Evolutionary conservation across 106 monocot species (phyloP).

Genomic region (Iris macrosiphon): DNA sequence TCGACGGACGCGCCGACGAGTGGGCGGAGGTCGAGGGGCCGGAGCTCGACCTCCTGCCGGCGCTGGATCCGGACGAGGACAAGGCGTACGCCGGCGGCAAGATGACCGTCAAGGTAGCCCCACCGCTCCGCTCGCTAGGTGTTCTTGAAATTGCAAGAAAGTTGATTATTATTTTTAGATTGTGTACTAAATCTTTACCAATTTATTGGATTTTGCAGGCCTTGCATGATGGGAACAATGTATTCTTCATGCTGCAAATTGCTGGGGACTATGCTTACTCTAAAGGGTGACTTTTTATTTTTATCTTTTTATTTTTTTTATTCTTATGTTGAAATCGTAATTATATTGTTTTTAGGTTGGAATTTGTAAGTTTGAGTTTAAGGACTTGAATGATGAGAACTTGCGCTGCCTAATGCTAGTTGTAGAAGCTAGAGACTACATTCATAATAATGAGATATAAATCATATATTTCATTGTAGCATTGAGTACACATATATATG

Average conservation of each 20-base stretch:
- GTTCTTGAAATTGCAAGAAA: too few species aligned
- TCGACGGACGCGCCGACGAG: slow-evolving; percentile 73
- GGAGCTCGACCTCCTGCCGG: slow-evolving; percentile 67
- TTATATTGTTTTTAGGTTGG: too few species aligned
- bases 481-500: too few species aligned
- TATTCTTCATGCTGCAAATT: slow-evolving; percentile 81
- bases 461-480: too few species aligned
- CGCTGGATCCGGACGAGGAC: slow-evolving; percentile 83
- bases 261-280: slow-evolving; percentile 78
- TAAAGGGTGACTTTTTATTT: slow-evolving; percentile 43
- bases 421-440: too few species aligned
- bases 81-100: slow-evolving; percentile 77
- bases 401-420: too few species aligned
- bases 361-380: too few species aligned
- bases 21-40: slow-evolving; percentile 64
- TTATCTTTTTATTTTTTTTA: neutral
- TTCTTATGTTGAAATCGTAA: too few species aligned
- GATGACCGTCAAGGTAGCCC: slow-evolving; percentile 73
- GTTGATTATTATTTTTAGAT: too few species aligned
- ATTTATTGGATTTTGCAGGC: slow-evolving; percentile 32
- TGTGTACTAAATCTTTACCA: neutral
- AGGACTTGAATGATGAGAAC: too few species aligned
- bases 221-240: slow-evolving; percentile 68
- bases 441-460: too few species aligned
- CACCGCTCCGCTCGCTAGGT: neutral